These are phyloP conservation scores for Lachnellula suecica DNA, from an alignment of 2,329 filamentous ascomycete species.

Conservation along the genomic window DNA sequence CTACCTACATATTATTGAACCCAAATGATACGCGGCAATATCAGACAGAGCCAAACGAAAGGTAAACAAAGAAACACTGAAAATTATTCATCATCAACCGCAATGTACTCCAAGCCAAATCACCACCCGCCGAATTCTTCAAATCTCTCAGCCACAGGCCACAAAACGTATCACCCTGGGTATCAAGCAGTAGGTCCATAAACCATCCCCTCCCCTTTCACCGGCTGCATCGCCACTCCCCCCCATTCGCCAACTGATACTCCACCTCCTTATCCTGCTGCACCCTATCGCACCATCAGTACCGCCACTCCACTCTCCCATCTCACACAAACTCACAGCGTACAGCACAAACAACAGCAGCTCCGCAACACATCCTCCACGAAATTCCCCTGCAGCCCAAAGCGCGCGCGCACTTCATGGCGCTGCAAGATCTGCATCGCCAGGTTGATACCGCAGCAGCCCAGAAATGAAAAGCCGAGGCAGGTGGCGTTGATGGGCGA, in stretches of 20 bases:
- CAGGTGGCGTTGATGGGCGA: slow-evolving; percentile 32
- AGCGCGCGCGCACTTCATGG: slow-evolving; percentile 26
- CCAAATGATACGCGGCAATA: too few relatives aligned
- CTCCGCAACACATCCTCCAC: slow-evolving; percentile 21
- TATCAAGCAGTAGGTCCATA: not conserved
- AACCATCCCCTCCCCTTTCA: not conserved
- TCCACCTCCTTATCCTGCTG: slow-evolving; percentile 22
- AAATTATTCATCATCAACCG: too few relatives aligned
- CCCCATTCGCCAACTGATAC: slow-evolving; percentile 7
- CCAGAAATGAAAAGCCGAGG: slow-evolving; percentile 8
- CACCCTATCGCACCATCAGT: not conserved
- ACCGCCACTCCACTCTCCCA: not conserved
- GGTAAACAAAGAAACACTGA: too few relatives aligned
- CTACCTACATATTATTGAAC: too few relatives aligned
- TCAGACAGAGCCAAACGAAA: too few relatives aligned
- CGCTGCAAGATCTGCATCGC: slow-evolving; percentile 25
- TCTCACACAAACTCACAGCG: slow-evolving; percentile 9
- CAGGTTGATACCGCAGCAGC: slow-evolving; percentile 16
- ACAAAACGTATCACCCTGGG: too few relatives aligned
- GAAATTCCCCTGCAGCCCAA: slow-evolving; percentile 27
- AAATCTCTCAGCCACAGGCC: too few relatives aligned
- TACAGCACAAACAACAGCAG: slow-evolving; percentile 29
- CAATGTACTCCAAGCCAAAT: too few relatives aligned
- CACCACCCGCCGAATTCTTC: too few relatives aligned
- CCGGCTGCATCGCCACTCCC: not conserved